A percentile compares a stretch with the other conserved stretches of the same genome.
These are phyloP conservation scores for Pharnaceum exiguum DNA, from an alignment of 148 eudicot genomes.

Conservation along the genomic window DNA sequence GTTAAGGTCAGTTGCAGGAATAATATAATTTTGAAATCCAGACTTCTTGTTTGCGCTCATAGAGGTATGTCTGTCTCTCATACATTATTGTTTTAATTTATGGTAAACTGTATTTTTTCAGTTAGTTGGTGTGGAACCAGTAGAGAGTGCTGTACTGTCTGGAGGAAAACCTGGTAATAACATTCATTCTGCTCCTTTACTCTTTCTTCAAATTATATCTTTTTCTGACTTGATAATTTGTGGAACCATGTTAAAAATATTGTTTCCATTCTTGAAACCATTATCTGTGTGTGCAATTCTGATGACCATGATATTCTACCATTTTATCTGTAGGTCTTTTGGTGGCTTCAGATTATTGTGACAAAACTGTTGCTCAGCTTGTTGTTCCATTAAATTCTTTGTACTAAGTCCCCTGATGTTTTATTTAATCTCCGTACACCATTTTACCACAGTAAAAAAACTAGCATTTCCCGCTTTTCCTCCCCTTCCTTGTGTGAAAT, in stretches of 20 bases:
- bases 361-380: too few relatives aligned
- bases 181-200: neutral
- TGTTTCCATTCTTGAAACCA: too few relatives aligned
- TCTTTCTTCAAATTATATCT: neutral
- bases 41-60: neutral
- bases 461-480: too few relatives aligned
- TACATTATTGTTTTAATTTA: neutral
- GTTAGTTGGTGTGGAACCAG: constrained; percentile 77
- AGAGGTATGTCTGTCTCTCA: neutral
- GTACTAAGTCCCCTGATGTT: too few relatives aligned
- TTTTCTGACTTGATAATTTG: neutral
- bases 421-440: too few relatives aligned
- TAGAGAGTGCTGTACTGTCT: constrained; percentile 66
- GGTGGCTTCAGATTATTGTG: neutral
- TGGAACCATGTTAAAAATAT: too few relatives aligned
- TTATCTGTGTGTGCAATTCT: too few relatives aligned
- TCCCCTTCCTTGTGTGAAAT: too few relatives aligned
- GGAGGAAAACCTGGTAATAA: constrained; percentile 87
- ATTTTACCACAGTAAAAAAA: too few relatives aligned
- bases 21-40: constrained; percentile 22
- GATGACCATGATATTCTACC: neutral
- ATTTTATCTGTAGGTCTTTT: neutral
- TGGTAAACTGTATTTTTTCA: constrained; percentile 15
- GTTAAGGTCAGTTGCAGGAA: constrained; percentile 47
- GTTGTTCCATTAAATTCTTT: too few relatives aligned